Conservation (phyloP, 768 basidiomycete species). For the Leccinum barrowsii region DNA sequence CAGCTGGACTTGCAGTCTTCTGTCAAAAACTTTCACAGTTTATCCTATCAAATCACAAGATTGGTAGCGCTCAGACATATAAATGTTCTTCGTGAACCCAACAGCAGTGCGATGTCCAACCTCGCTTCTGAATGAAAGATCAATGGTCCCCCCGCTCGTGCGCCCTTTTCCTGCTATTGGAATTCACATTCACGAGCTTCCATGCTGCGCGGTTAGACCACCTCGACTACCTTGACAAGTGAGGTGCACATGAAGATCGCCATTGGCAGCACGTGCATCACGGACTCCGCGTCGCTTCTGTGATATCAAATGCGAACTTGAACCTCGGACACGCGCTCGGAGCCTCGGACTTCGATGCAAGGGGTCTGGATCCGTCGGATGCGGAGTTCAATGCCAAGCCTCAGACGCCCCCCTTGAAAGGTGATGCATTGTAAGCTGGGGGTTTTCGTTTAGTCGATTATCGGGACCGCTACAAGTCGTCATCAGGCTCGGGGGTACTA, state of each 20-base stretch:
- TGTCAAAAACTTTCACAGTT: neutral
- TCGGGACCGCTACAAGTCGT: conserved; percentile 9
- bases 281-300: neutral
- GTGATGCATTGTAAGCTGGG: conserved; percentile 2
- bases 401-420: conserved; percentile 7
- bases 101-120: neutral
- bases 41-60: neutral
- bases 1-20: neutral
- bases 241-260: neutral
- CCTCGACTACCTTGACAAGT: neutral
- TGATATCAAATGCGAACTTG: neutral
- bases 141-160: neutral
- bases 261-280: neutral
- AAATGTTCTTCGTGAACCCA: neutral
- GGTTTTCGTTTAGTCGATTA: conserved; percentile 5
- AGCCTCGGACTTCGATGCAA: conserved; percentile 4
- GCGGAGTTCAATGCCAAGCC: conserved; percentile 1
- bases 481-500: neutral
- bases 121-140: neutral
- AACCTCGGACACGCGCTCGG: neutral
- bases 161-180: neutral
- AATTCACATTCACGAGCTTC: neutral
- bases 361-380: conserved; percentile 8
- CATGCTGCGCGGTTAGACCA: neutral
- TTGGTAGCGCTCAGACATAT: neutral